A percentile compares a stretch with the other conserved stretches of the same genome.
Evolutionary conservation across 1,284 basidiomycete genomes (phyloP).

Genomic region (Austroboletus niveus): DNA sequence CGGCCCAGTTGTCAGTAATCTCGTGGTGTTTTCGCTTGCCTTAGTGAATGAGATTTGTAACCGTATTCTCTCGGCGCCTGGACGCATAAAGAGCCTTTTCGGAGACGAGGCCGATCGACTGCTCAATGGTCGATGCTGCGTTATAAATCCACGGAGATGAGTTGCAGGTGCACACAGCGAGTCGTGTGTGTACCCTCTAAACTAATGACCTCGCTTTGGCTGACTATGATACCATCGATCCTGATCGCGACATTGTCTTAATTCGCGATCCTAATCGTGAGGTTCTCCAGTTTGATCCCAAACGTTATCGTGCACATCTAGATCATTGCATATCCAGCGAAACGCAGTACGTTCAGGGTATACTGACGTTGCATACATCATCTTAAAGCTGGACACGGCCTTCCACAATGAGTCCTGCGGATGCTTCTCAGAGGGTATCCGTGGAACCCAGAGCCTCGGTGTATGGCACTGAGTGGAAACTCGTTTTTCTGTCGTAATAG

Average conservation of each 20-base stretch:
- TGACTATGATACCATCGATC: constrained; percentile 16
- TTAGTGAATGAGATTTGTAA: too few species aligned
- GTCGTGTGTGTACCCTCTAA: too few species aligned
- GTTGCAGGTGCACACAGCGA: background rate
- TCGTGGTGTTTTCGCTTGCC: too few species aligned
- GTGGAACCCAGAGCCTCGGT: constrained; percentile 29
- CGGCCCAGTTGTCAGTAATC: too few species aligned
- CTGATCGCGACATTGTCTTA: constrained; percentile 6
- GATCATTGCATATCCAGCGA: too few species aligned
- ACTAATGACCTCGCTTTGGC: constrained; percentile 12
- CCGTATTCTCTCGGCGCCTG: too few species aligned
- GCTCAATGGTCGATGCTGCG: constrained; percentile 42
- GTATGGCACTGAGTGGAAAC: constrained; percentile 21
- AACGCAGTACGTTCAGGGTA: too few species aligned
- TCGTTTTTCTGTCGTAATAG: too few species aligned
- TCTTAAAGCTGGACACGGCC: constrained; percentile 46
- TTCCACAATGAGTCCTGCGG: constrained; percentile 41
- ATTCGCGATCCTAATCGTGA: too few species aligned
- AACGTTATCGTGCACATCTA: background rate
- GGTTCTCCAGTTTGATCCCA: too few species aligned
- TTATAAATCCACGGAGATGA: constrained; percentile 54
- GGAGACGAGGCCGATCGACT: constrained; percentile 37
- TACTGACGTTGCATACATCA: too few species aligned
- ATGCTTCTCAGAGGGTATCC: constrained; percentile 37
- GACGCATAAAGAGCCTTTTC: too few species aligned